A percentile compares a stretch with the other conserved stretches of the same genome.
Conservation (phyloP, 148 eudicot species). For the Bassia scoparia region DNA sequence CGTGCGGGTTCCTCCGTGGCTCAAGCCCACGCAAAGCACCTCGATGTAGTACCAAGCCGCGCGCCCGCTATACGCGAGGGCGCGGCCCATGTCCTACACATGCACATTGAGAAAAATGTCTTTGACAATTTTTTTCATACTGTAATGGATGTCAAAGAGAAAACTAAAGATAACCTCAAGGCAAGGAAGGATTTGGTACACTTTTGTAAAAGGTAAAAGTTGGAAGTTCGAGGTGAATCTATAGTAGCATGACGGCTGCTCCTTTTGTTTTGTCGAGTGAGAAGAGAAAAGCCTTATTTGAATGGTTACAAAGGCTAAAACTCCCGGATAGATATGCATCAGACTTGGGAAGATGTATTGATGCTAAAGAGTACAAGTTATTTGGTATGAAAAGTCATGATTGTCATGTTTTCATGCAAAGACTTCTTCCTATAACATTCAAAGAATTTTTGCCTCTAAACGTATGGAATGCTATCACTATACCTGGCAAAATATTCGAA, state of each 20-base stretch:
- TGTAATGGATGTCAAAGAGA: background rate
- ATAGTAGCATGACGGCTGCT: background rate
- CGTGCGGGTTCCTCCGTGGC: no score
- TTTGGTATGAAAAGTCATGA: background rate
- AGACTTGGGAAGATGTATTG: background rate
- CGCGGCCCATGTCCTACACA: no score
- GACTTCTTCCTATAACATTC: background rate
- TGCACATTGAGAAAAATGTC: background rate
- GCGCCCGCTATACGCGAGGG: no score
- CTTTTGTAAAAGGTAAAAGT: background rate
- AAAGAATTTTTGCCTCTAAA: background rate
- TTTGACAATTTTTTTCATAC: background rate
- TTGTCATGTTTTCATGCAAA: background rate
- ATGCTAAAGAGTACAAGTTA: background rate
- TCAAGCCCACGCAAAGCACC: no score
- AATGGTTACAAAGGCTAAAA: background rate
- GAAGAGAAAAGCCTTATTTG: background rate
- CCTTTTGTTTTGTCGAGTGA: background rate
- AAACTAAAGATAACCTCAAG: background rate
- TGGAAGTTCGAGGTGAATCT: background rate
- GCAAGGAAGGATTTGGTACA: background rate
- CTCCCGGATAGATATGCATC: slow-evolving; percentile 1
- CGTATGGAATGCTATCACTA: no score
- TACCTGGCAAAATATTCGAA: no score
- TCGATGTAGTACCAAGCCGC: no score